Evolutionary conservation across 176 grass and related monocot genomes (phyloP).

Genomic region (Areca catechu): DNA sequence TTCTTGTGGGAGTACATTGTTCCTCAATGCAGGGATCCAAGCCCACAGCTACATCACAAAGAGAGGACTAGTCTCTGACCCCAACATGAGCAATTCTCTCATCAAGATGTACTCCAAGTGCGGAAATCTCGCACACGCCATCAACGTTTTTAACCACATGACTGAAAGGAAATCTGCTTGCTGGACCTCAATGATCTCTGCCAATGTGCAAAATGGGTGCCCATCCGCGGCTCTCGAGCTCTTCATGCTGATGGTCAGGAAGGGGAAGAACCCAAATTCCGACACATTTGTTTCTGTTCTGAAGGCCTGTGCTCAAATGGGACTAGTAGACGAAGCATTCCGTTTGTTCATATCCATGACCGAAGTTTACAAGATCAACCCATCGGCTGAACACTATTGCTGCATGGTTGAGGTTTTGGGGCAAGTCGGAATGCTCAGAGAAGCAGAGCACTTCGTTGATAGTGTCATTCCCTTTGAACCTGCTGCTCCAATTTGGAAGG

Average conservation of each 20-base stretch:
- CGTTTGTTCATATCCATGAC: constrained; percentile 49
- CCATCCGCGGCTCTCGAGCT: constrained; percentile 35
- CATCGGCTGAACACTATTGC: constrained; percentile 36
- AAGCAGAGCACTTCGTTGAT: constrained; percentile 61
- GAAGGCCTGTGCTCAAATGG: constrained; percentile 47
- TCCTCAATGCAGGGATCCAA: constrained; percentile 34
- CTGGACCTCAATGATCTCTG: constrained; percentile 48
- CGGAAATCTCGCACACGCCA: constrained; percentile 36
- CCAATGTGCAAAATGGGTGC: constrained; percentile 36
- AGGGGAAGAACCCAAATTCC: constrained; percentile 30
- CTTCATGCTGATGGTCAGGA: constrained; percentile 44
- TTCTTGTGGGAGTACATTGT: constrained; percentile 30
- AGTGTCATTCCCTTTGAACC: constrained; percentile 36
- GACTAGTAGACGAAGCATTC: constrained; percentile 45
- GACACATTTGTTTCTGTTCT: constrained; percentile 33
- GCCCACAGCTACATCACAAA: constrained; percentile 52
- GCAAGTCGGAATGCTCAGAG: constrained; percentile 53
- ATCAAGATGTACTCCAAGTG: constrained; percentile 59
- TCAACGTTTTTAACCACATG: constrained; percentile 39
- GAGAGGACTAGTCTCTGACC: constrained; percentile 27
- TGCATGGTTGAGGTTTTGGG: constrained; percentile 44
- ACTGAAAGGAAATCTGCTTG: constrained; percentile 40
- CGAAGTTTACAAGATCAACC: constrained; percentile 39
- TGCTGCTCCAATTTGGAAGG: constrained; percentile 29
- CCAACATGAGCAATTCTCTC: constrained; percentile 28